Evolutionary conservation across 1,284 basidiomycete genomes (phyloP).

Genomic region (Leccinum pachyderme): DNA sequence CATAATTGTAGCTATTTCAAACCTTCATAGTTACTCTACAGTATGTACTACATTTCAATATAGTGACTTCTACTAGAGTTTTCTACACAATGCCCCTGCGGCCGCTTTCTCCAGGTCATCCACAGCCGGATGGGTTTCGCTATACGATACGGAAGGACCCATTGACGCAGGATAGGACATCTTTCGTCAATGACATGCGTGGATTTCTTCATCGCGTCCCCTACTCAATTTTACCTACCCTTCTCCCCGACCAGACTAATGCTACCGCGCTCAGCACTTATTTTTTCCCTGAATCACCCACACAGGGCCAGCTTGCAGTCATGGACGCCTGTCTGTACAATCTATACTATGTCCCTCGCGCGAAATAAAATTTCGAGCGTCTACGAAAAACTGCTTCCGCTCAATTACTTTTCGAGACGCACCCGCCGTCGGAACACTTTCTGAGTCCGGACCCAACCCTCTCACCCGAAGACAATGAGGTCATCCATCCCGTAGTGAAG

Average conservation of each 20-base stretch:
- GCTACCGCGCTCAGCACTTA: constrained; percentile 43
- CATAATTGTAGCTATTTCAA: no score
- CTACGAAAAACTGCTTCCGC: constrained; percentile 39
- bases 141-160: constrained; percentile 29
- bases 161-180: constrained; percentile 18
- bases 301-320: constrained; percentile 68
- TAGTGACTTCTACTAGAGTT: no score
- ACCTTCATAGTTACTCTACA: no score
- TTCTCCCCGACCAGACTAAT: constrained; percentile 47
- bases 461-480: no score
- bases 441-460: no score
- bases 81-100: constrained; percentile 54
- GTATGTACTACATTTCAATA: no score
- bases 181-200: constrained; percentile 37
- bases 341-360: constrained; percentile 68
- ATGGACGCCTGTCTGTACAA: constrained; percentile 79
- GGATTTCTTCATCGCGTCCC: constrained; percentile 47
- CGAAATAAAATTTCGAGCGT: constrained; percentile 63
- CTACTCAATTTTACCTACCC: constrained; percentile 63
- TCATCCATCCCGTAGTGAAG: no score
- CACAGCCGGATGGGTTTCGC: constrained; percentile 39
- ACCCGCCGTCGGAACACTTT: no score
- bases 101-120: constrained; percentile 42
- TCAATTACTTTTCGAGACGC: constrained; percentile 39
- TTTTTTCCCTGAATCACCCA: constrained; percentile 62